These are phyloP conservation scores for Miamiensis avidus DNA, from an alignment of 169 alveolate genomes.

Conservation along the genomic window DNA sequence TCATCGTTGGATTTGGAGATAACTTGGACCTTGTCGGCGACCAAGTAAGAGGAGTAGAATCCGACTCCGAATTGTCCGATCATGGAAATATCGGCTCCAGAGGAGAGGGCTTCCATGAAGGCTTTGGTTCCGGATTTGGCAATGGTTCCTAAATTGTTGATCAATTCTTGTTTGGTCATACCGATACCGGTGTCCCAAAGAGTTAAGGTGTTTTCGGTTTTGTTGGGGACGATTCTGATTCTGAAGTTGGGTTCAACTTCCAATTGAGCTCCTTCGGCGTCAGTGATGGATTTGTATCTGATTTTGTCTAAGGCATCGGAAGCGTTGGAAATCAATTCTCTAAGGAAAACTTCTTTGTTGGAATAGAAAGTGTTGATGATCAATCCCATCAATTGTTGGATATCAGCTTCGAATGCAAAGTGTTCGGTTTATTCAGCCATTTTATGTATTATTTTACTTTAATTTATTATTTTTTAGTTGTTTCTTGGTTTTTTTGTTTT, in stretches of 20 bases:
- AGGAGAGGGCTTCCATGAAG: slow-evolving; percentile 98
- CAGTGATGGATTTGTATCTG: slow-evolving; percentile 97
- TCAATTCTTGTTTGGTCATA: slow-evolving; percentile 97
- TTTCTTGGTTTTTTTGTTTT: neutral
- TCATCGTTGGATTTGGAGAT: slow-evolving; percentile 96
- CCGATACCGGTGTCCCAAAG: slow-evolving; percentile 99
- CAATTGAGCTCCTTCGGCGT: slow-evolving; percentile 83
- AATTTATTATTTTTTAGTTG: neutral
- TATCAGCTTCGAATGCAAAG: slow-evolving; percentile 96
- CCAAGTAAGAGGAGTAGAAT: slow-evolving; percentile 99
- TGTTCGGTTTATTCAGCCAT: slow-evolving; percentile 11
- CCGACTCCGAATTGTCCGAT: slow-evolving; percentile 99
- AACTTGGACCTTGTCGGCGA: slow-evolving; percentile 98
- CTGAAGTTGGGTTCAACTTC: slow-evolving; percentile 91
- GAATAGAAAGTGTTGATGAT: slow-evolving; percentile 99
- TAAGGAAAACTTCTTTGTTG: slow-evolving; percentile 98
- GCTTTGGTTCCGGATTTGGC: slow-evolving; percentile 99
- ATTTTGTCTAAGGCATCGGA: slow-evolving; percentile 99
- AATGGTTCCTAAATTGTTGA: slow-evolving; percentile 97
- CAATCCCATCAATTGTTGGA: slow-evolving; percentile 96
- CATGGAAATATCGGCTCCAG: slow-evolving; percentile 99
- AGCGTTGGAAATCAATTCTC: slow-evolving; percentile 99
- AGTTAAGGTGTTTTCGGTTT: slow-evolving; percentile 95
- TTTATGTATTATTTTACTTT: neutral
- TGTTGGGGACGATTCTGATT: slow-evolving; percentile 97